Conservation (phyloP, 1,139 yeast genomes). For the Diutina ranongensis region DNA sequence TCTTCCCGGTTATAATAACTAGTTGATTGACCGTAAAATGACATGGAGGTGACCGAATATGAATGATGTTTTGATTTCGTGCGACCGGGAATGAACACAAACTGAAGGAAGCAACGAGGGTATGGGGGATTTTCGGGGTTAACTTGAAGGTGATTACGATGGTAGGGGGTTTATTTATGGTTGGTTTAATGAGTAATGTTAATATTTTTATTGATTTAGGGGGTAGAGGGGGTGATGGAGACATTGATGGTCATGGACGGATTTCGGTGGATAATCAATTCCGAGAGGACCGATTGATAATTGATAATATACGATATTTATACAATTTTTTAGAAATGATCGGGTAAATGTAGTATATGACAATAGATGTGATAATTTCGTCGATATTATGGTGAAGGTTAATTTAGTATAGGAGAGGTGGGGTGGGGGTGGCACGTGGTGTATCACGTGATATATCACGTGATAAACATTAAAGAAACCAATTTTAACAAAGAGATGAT, state of each 20-base stretch:
- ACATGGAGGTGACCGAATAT: conserved; percentile 1
- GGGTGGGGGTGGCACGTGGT: too few species aligned
- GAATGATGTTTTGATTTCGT: neutral
- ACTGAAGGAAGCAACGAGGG: neutral
- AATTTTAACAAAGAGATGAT: too few species aligned
- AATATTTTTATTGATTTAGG: neutral
- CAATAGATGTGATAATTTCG: too few species aligned
- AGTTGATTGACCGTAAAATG: conserved; percentile 1
- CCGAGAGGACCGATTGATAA: too few species aligned
- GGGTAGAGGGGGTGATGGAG: neutral
- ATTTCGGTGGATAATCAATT: too few species aligned
- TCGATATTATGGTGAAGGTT: too few species aligned
- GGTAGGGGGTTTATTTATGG: neutral
- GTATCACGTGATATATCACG: too few species aligned
- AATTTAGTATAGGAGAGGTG: too few species aligned
- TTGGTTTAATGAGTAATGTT: neutral
- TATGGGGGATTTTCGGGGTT: neutral
- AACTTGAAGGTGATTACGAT: neutral
- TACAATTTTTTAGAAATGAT: too few species aligned
- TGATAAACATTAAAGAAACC: too few species aligned
- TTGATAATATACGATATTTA: too few species aligned
- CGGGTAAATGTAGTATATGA: too few species aligned
- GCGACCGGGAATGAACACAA: neutral
- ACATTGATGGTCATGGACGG: neutral
- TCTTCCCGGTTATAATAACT: conserved; percentile 2